Evolutionary conservation across 164 flowering plant species (phyloP).

Genomic region (Nymphaea thermarum): DNA sequence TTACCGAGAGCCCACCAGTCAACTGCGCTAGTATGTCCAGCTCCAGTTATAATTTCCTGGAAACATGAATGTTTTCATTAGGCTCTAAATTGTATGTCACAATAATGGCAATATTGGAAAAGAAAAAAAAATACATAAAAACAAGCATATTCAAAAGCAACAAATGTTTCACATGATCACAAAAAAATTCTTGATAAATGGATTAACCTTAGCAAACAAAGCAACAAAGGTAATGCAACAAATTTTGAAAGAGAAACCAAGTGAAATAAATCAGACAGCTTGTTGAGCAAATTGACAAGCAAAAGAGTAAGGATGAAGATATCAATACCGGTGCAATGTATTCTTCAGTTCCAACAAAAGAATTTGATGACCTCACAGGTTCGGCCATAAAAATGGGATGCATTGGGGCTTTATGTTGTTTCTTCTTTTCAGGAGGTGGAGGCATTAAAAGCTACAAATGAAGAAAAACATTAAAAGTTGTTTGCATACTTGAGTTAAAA

Average conservation of each 20-base stretch:
- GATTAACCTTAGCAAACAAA: no score
- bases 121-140: no score
- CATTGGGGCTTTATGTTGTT: constrained; percentile 37
- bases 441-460: constrained; percentile 66
- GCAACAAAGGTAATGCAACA: no score
- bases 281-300: background rate
- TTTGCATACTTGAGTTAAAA: background rate
- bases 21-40: constrained; percentile 96
- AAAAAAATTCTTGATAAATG: no score
- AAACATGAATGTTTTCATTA: background rate
- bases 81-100: no score
- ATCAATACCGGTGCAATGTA: constrained; percentile 90
- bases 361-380: constrained; percentile 96
- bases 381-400: constrained; percentile 89
- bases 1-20: constrained; percentile 99
- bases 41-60: constrained; percentile 92
- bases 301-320: background rate
- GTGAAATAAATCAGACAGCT: background rate
- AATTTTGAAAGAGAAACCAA: no score
- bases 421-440: constrained; percentile 48
- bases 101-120: no score
- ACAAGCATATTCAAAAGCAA: no score
- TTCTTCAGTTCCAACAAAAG: constrained; percentile 99
- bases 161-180: no score
- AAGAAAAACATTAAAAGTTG: background rate